Percentiles rank a stretch among this genome's conserved stretches.
phyloP scores from a whole-genome alignment of 345 rosid species.

The Aurinia saxatilis region DNA sequence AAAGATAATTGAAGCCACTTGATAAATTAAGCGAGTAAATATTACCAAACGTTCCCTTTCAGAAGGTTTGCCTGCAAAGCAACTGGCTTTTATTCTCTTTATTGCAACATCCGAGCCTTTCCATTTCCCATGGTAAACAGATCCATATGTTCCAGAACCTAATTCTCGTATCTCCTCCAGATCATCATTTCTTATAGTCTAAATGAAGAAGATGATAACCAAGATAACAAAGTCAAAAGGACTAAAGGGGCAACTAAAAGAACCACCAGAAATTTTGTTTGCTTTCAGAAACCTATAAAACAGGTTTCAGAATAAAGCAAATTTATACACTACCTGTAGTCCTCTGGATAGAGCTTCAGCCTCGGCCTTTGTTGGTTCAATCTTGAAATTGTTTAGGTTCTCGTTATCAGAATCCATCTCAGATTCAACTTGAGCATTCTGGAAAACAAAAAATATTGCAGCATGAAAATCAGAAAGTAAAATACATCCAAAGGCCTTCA shows the following conservation, averaged over 20 bases:
- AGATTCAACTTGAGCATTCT: constrained; percentile 61
- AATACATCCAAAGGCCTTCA: neutral
- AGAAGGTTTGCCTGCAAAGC: constrained; percentile 96
- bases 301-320: neutral
- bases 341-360: constrained; percentile 90
- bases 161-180: constrained; percentile 89
- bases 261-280: neutral
- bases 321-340: constrained; percentile 53
- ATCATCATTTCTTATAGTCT: constrained; percentile 88
- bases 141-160: constrained; percentile 95
- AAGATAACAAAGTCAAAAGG: neutral
- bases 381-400: constrained; percentile 44
- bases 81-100: constrained; percentile 97
- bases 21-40: neutral
- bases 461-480: constrained; percentile 22
- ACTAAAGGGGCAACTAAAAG: neutral
- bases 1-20: neutral
- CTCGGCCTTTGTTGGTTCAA: constrained; percentile 94
- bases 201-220: constrained; percentile 28
- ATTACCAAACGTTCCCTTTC: constrained; percentile 86
- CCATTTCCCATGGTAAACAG: constrained; percentile 99
- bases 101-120: constrained; percentile 98
- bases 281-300: neutral
- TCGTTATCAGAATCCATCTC: constrained; percentile 65
- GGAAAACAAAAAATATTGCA: constrained; percentile 16